These are phyloP conservation scores for Pestalotiopsis sp. DNA, from an alignment of 2,329 filamentous ascomycete genomes.

Conservation along the genomic window DNA sequence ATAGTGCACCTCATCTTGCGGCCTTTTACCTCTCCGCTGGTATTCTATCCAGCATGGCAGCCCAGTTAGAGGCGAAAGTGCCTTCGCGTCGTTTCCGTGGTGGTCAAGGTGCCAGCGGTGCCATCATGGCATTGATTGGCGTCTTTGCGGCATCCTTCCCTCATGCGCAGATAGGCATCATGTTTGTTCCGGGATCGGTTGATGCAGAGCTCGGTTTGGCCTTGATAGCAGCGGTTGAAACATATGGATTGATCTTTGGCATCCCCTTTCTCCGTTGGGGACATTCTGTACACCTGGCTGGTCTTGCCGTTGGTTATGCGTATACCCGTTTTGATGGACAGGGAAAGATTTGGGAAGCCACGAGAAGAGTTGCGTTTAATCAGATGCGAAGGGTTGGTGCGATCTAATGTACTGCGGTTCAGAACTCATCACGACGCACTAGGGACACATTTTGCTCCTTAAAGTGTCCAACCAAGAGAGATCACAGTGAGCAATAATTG, in stretches of 20 bases:
- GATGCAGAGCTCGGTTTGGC: constrained; percentile 16
- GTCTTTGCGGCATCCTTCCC: constrained; percentile 21
- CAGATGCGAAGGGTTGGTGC: constrained; percentile 24
- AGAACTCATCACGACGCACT: no score
- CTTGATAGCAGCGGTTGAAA: constrained; percentile 23
- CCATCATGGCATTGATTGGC: constrained; percentile 27
- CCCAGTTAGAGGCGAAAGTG: constrained; percentile 22
- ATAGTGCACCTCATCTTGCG: constrained; percentile 23
- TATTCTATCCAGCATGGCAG: constrained; percentile 24
- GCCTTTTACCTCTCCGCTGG: constrained; percentile 31
- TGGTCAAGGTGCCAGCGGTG: constrained; percentile 25
- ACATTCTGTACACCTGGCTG: constrained; percentile 27
- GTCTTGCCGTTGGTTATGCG: constrained; percentile 22
- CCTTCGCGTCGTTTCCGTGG: constrained; percentile 16
- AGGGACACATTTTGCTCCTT: no score
- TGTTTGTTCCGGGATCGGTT: constrained; percentile 23
- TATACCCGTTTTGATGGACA: constrained; percentile 26
- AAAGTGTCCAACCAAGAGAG: no score
- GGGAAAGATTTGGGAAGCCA: constrained; percentile 25
- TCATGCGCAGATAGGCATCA: constrained; percentile 19
- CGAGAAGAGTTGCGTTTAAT: constrained; percentile 23
- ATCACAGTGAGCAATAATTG: no score
- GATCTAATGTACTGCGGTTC: constrained; percentile 9
- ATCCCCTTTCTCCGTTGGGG: constrained; percentile 17
- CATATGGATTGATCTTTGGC: constrained; percentile 24